Evolutionary conservation across 768 basidiomycete genomes (phyloP).

Genomic region (Amanita muscaria): DNA sequence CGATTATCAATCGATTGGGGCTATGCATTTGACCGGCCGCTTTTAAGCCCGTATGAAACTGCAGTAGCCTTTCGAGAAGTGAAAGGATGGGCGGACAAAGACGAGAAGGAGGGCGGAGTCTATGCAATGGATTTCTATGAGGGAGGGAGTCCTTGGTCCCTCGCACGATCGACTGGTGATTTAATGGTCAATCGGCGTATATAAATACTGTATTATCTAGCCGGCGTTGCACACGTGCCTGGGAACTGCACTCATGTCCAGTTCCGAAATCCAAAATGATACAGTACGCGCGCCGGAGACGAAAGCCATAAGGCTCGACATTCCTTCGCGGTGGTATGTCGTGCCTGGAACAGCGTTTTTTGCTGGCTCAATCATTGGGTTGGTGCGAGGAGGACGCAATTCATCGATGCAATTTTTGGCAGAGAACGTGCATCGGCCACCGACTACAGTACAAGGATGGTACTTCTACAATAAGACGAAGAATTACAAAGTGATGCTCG

Average conservation of each 20-base stretch:
- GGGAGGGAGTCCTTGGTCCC: constrained; percentile 70
- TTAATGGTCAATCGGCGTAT: constrained; percentile 17
- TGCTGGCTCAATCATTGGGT: constrained; percentile 61
- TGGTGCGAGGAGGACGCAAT: constrained; percentile 59
- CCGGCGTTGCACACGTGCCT: too few species aligned
- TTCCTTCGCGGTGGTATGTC: constrained; percentile 51
- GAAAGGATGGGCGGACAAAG: constrained; percentile 52
- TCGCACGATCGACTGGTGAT: constrained; percentile 50
- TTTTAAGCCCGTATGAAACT: constrained; percentile 91
- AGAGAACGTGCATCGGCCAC: constrained; percentile 87
- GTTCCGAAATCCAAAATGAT: not conserved
- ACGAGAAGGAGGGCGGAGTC: constrained; percentile 28
- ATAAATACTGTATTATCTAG: too few species aligned
- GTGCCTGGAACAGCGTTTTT: constrained; percentile 53
- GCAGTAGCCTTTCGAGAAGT: constrained; percentile 71
- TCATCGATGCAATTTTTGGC: constrained; percentile 78
- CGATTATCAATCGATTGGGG: constrained; percentile 98
- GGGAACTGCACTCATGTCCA: too few species aligned
- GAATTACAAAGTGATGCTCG: constrained; percentile 78
- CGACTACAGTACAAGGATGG: constrained; percentile 83
- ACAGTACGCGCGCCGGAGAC: not conserved
- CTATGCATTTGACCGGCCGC: constrained; percentile 83
- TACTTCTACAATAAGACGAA: constrained; percentile 96
- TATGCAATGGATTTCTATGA: constrained; percentile 99
- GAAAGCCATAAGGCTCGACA: constrained; percentile 22